A percentile compares a stretch with the other conserved stretches of the same genome.
Evolutionary conservation across 1,284 basidiomycete species (phyloP).

Genomic region (Rhodotorula sp.): DNA sequence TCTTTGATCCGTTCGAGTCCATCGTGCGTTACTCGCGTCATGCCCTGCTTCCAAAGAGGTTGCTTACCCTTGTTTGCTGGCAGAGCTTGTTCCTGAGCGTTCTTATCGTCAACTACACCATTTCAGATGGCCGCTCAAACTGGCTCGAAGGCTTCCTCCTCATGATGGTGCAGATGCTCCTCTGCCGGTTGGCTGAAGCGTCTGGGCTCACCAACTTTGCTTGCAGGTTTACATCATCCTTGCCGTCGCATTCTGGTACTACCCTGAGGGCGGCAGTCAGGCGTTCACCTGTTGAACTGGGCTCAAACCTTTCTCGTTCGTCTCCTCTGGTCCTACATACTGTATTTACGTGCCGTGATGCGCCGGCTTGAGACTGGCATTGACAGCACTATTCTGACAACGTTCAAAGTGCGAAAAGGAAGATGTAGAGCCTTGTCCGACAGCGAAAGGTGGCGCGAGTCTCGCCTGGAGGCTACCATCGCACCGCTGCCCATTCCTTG

Average conservation of each 20-base stretch:
- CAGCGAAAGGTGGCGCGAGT: too few species aligned
- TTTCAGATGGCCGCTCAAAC: slow-evolving; percentile 31
- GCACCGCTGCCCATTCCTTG: too few species aligned
- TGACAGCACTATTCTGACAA: too few species aligned
- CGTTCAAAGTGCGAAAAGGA: too few species aligned
- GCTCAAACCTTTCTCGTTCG: neutral
- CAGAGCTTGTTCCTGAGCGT: slow-evolving; percentile 43
- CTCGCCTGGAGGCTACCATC: too few species aligned
- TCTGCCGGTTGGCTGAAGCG: neutral
- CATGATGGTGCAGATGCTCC: slow-evolving; percentile 18
- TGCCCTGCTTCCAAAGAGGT: slow-evolving; percentile 30
- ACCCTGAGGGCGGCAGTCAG: slow-evolving; percentile 10
- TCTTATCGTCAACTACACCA: slow-evolving; percentile 43
- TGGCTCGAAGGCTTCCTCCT: slow-evolving; percentile 43
- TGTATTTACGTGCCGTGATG: too few species aligned
- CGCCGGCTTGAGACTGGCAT: too few species aligned
- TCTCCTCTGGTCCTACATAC: too few species aligned
- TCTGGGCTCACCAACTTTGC: neutral
- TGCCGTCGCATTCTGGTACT: slow-evolving; percentile 50
- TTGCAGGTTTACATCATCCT: slow-evolving; percentile 51
- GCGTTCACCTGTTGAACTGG: slow-evolving; percentile 16
- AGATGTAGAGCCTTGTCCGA: too few species aligned
- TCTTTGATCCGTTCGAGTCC: slow-evolving; percentile 67
- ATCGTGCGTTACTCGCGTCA: slow-evolving; percentile 54
- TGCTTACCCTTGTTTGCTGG: too few species aligned